Conservation (phyloP, 805 yeast species). For the Helenozyma baotianmanensis region DNA sequence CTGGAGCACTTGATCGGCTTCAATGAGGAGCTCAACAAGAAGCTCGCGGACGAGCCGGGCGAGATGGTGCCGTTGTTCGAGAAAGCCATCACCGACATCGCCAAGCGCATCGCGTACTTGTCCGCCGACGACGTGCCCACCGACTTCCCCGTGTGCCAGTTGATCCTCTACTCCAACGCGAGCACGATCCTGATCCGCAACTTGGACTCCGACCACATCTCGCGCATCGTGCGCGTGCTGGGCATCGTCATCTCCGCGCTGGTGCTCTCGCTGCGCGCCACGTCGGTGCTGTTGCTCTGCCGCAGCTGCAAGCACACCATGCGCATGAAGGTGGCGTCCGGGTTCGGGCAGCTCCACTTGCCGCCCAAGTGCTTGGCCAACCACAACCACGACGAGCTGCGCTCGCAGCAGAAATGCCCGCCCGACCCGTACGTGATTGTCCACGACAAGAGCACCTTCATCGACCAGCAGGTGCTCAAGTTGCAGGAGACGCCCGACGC, state of each 20-base stretch:
- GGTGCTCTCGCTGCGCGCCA: slow-evolving; percentile 82
- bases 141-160: slow-evolving; percentile 76
- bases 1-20: slow-evolving; percentile 81
- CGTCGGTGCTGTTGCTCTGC: slow-evolving; percentile 79
- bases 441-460: slow-evolving; percentile 89
- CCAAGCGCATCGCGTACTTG: slow-evolving; percentile 60
- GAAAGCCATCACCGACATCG: slow-evolving; percentile 77
- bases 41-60: slow-evolving; percentile 77
- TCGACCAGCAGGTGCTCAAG: slow-evolving; percentile 91
- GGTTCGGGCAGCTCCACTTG: slow-evolving; percentile 64
- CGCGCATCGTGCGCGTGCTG: slow-evolving; percentile 83
- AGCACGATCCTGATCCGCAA: slow-evolving; percentile 71
- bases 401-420: slow-evolving; percentile 65
- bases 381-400: slow-evolving; percentile 36
- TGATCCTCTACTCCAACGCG: slow-evolving; percentile 70
- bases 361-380: slow-evolving; percentile 61
- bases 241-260: slow-evolving; percentile 93
- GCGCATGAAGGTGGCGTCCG: slow-evolving; percentile 55
- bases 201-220: slow-evolving; percentile 79
- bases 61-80: slow-evolving; percentile 87
- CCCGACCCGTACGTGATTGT: slow-evolving; percentile 89
- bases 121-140: slow-evolving; percentile 47
- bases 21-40: slow-evolving; percentile 85
- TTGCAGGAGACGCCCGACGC: slow-evolving; percentile 97
- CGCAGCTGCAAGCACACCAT: slow-evolving; percentile 80